Conservation (phyloP, 371 early-diverging fungal genomes). For the Mortierella sp. region DNA sequence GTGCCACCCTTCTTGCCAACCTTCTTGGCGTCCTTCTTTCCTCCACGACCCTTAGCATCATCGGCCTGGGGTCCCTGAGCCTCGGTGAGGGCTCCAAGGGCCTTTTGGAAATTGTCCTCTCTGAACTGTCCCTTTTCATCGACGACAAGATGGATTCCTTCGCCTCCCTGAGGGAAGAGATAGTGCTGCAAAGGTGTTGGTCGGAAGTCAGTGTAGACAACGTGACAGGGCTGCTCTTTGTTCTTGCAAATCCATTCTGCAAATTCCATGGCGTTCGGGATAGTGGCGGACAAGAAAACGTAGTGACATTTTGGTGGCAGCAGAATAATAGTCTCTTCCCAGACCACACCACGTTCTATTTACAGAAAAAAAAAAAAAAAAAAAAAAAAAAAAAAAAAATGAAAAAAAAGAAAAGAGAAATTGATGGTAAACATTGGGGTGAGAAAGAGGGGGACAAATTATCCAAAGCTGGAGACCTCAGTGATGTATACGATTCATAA, state of each 20-base stretch:
- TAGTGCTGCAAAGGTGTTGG: conserved; percentile 99
- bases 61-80: conserved; percentile 67
- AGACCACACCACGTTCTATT: conserved; percentile 98
- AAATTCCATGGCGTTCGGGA: conserved; percentile 99
- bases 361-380: neutral
- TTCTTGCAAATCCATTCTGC: conserved; percentile 99
- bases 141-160: conserved; percentile 95
- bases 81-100: conserved; percentile 78
- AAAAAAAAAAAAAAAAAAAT: neutral
- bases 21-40: conserved; percentile 65
- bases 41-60: conserved; percentile 61
- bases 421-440: neutral
- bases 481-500: neutral
- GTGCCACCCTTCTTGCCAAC: conserved; percentile 39
- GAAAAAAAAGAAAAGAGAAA: neutral
- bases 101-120: conserved; percentile 94
- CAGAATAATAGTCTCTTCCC: conserved; percentile 99
- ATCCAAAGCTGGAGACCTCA: neutral
- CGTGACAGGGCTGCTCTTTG: conserved; percentile 98
- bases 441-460: neutral
- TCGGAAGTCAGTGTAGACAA: conserved; percentile 99
- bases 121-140: conserved; percentile 96
- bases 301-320: conserved; percentile 94
- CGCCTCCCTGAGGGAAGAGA: conserved; percentile 92
- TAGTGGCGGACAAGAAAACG: conserved; percentile 99